Percentiles rank a stretch among this genome's conserved stretches.
Conservation (phyloP, 768 basidiomycete genomes). For the Xerocomus spinulosus region DNA sequence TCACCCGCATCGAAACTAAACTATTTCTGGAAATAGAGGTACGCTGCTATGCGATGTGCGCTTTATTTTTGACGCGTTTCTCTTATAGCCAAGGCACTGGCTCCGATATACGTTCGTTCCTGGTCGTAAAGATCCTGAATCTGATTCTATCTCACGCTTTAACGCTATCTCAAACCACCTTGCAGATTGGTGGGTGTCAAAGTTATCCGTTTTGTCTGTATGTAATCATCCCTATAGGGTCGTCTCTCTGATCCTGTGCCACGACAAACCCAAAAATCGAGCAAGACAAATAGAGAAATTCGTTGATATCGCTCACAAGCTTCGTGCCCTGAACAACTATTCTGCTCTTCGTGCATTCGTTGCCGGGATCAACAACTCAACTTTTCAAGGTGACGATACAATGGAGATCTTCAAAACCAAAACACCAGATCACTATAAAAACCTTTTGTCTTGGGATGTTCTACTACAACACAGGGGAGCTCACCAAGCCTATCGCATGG, state of each 20-base stretch:
- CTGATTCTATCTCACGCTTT: constrained; percentile 68
- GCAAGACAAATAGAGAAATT: constrained; percentile 86
- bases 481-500: constrained; percentile 88
- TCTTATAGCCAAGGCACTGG: constrained; percentile 77
- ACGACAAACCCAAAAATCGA: constrained; percentile 70
- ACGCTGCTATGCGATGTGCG: constrained; percentile 14
- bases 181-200: constrained; percentile 63
- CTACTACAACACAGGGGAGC: constrained; percentile 77
- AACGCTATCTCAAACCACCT: constrained; percentile 78
- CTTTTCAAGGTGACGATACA: constrained; percentile 71
- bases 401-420: constrained; percentile 68
- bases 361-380: constrained; percentile 86
- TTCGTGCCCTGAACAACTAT: constrained; percentile 87
- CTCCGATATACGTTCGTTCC: constrained; percentile 71
- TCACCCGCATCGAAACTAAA: constrained; percentile 68
- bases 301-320: constrained; percentile 72
- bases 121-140: constrained; percentile 58
- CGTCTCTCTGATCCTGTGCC: constrained; percentile 83
- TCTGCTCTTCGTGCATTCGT: constrained; percentile 89
- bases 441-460: constrained; percentile 77
- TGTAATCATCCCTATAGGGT: constrained; percentile 54
- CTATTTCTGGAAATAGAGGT: constrained; percentile 78
- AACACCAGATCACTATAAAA: constrained; percentile 67
- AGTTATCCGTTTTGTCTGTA: not conserved
- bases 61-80: not conserved